Evolutionary conservation across 176 grass and related monocot species (phyloP).

Genomic region (Aegilops sharonensis): DNA sequence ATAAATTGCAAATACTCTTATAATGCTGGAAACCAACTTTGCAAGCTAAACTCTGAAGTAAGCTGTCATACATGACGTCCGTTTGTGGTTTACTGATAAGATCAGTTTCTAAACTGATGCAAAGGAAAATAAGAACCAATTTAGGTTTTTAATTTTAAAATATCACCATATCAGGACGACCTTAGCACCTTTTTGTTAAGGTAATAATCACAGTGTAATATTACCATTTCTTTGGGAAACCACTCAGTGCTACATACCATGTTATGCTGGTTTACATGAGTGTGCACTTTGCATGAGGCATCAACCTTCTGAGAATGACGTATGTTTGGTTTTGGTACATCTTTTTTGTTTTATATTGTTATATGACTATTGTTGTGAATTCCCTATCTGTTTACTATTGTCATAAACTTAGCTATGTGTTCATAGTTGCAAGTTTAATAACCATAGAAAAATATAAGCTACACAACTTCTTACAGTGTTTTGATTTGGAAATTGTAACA

Average conservation of each 20-base stretch:
- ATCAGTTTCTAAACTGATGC: not conserved
- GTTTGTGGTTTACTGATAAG: not conserved
- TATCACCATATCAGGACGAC: not conserved
- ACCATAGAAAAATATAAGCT: conserved; percentile 1
- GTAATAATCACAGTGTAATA: not conserved
- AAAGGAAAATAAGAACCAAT: not conserved
- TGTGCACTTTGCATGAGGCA: not conserved
- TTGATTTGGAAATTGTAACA: conserved; percentile 12
- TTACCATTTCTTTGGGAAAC: conserved; percentile 4
- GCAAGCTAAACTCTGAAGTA: not conserved
- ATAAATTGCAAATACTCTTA: conserved; percentile 7
- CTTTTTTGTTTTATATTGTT: not conserved
- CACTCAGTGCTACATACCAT: conserved; percentile 5
- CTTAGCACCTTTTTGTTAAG: not conserved
- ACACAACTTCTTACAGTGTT: conserved; percentile 2
- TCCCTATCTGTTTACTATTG: not conserved
- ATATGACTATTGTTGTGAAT: not conserved
- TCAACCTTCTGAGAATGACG: not conserved
- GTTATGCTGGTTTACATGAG: not conserved
- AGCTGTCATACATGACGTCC: not conserved
- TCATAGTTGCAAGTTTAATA: not conserved
- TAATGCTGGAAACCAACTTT: not conserved
- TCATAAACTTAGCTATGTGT: not conserved
- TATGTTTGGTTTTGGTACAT: conserved; percentile 12
- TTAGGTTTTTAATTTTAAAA: not conserved